Evolutionary conservation across 2,329 filamentous ascomycete species (phyloP).

Genomic region (Ophiognomonia clavigignenti-juglandacearum): DNA sequence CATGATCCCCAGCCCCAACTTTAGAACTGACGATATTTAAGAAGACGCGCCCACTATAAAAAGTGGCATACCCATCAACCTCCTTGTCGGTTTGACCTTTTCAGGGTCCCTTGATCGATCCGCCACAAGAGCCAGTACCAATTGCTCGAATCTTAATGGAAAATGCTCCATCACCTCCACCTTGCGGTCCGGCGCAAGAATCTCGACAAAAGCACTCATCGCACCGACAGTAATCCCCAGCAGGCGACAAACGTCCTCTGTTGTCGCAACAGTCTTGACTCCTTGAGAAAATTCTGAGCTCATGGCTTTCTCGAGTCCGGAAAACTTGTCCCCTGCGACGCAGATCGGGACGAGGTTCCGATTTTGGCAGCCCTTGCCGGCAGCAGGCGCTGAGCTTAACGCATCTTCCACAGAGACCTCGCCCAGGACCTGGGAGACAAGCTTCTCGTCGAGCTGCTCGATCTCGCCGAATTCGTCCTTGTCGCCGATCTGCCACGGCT

Average conservation of each 20-base stretch:
- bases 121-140: neutral
- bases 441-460: neutral
- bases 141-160: neutral
- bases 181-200: neutral
- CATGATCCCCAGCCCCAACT: no score
- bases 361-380: neutral
- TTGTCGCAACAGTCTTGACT: neutral
- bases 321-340: neutral
- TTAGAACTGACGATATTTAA: no score
- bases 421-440: neutral
- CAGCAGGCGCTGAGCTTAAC: neutral
- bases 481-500: neutral
- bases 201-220: neutral
- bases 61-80: neutral
- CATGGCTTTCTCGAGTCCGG: neutral
- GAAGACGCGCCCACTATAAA: no score
- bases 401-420: neutral
- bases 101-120: neutral
- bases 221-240: neutral
- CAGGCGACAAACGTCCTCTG: neutral
- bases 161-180: neutral
- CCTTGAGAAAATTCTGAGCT: neutral
- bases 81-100: neutral
- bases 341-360: neutral
- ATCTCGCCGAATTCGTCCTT: neutral